Evolutionary conservation across 1,139 yeast genomes (phyloP).

Genomic region (Sugiyamaella castrensis): DNA sequence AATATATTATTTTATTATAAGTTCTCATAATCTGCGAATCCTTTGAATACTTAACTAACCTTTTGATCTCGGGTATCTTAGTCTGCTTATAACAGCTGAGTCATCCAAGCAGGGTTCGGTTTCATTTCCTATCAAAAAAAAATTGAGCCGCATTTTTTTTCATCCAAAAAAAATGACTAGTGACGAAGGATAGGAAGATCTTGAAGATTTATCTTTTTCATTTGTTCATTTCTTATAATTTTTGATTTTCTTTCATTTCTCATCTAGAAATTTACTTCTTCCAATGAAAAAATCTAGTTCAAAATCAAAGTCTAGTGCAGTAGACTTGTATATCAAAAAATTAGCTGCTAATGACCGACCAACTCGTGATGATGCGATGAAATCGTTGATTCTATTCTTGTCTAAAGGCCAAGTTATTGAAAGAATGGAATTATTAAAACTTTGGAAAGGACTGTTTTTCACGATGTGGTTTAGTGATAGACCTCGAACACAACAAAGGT

Average conservation of each 20-base stretch:
- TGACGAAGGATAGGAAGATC: not conserved
- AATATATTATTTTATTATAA: no score
- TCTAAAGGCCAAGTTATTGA: constrained; percentile 43
- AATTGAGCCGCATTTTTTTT: not conserved
- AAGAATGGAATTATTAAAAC: constrained; percentile 63
- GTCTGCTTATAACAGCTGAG: not conserved
- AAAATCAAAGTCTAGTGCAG: constrained; percentile 40
- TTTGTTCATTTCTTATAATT: no score
- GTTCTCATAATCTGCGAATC: no score
- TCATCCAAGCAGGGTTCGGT: not conserved
- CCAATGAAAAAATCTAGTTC: constrained; percentile 19
- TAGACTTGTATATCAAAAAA: constrained; percentile 51
- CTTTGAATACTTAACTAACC: no score
- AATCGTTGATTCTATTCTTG: constrained; percentile 60
- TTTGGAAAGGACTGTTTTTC: constrained; percentile 92
- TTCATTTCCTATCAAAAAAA: not conserved
- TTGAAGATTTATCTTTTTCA: not conserved
- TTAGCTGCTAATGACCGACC: constrained; percentile 79
- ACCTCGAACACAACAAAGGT: constrained; percentile 83
- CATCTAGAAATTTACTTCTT: no score
- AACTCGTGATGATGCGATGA: constrained; percentile 73
- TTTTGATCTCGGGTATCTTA: no score
- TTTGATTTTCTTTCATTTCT: no score
- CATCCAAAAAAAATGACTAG: not conserved
- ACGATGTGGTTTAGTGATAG: constrained; percentile 95